Evolutionary conservation across 2,329 filamentous ascomycete genomes (phyloP).

Genomic region (Cadophora sp.): DNA sequence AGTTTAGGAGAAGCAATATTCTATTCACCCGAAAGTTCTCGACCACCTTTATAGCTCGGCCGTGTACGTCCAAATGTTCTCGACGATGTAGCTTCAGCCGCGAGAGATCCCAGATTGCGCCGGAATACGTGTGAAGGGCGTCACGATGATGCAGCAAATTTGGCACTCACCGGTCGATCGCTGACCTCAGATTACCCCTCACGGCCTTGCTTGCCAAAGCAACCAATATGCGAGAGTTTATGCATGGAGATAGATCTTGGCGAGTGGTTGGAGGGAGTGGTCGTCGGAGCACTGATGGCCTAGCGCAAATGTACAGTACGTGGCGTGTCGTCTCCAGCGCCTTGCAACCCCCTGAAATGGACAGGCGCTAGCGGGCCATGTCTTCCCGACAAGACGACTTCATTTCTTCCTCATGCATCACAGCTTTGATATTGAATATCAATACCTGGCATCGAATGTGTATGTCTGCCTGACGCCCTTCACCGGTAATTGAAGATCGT

Average conservation of each 20-base stretch:
- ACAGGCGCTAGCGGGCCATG: constrained; percentile 2
- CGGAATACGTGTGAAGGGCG: background rate
- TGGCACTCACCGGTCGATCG: background rate
- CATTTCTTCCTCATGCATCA: background rate
- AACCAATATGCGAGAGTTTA: background rate
- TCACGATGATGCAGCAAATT: background rate
- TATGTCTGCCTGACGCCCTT: background rate
- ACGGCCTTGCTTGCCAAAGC: background rate
- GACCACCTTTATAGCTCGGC: background rate
- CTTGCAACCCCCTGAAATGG: constrained; percentile 6
- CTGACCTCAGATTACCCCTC: background rate
- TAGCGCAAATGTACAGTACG: too few relatives aligned
- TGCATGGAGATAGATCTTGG: background rate
- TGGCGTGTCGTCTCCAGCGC: background rate
- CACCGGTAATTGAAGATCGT: background rate
- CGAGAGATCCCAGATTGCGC: background rate
- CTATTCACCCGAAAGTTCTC: background rate
- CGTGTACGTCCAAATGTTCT: background rate
- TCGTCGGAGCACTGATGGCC: too few relatives aligned
- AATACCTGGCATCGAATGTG: background rate
- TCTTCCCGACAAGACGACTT: background rate
- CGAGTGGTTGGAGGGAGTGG: background rate
- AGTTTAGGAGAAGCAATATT: background rate
- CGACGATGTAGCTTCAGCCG: background rate
- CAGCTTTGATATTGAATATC: background rate